Evolutionary conservation across 257 asterid genomes (phyloP).

Genomic region (Knoxia roxburghii): DNA sequence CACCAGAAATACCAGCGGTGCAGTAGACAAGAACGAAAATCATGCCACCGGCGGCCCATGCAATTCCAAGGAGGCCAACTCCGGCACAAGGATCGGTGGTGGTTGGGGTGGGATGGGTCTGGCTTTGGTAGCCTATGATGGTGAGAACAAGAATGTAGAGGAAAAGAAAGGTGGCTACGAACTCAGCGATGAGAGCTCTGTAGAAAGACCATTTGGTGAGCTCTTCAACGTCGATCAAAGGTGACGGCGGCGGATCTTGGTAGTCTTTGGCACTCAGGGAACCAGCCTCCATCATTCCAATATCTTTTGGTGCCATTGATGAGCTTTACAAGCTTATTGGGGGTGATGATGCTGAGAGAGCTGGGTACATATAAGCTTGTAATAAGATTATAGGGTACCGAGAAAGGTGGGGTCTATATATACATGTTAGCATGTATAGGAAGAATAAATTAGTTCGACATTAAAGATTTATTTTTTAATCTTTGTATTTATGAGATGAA

Average conservation of each 20-base stretch:
- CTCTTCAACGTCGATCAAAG: slow-evolving; percentile 57
- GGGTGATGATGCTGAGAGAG: no score
- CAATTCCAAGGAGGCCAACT: slow-evolving; percentile 73
- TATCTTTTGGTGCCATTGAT: not conserved
- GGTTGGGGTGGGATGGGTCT: slow-evolving; percentile 19
- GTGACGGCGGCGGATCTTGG: slow-evolving; percentile 75
- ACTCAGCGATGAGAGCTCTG: slow-evolving; percentile 73
- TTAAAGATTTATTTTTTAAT: no score
- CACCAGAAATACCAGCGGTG: slow-evolving; percentile 35
- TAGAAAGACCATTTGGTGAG: slow-evolving; percentile 63
- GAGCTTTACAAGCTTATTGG: no score
- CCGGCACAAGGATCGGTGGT: slow-evolving; percentile 48
- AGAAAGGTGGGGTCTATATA: no score
- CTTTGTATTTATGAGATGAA: no score
- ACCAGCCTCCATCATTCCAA: slow-evolving; percentile 5
- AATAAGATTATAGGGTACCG: no score
- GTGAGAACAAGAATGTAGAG: slow-evolving; percentile 65
- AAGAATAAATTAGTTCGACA: no score
- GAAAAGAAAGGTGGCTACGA: slow-evolving; percentile 64
- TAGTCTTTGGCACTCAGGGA: slow-evolving; percentile 43
- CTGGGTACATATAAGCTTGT: no score
- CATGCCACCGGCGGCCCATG: slow-evolving; percentile 91
- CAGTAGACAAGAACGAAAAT: slow-evolving; percentile 39
- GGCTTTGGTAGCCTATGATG: slow-evolving; percentile 56
- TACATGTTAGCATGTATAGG: no score